Conservation (phyloP, 176 grass and related monocot species). For the Lolium perenne region DNA sequence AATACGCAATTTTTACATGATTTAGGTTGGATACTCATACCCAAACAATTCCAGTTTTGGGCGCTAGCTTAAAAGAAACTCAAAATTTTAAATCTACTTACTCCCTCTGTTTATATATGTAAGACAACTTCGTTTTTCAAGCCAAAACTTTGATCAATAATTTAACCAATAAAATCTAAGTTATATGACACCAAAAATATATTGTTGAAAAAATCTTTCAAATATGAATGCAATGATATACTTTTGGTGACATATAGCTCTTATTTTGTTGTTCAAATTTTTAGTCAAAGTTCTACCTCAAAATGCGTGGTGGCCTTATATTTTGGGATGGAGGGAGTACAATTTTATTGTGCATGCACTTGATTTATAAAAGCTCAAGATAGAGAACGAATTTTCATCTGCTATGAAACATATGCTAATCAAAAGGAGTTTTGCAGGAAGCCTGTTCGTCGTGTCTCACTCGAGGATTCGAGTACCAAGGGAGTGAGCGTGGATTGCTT, state of each 20-base stretch:
- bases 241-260: too few relatives aligned
- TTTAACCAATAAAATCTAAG: too few relatives aligned
- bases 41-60: not conserved
- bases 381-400: slow-evolving; percentile 11
- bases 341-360: slow-evolving; percentile 3
- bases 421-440: slow-evolving; percentile 60
- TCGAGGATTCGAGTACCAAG: slow-evolving; percentile 71
- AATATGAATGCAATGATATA: too few relatives aligned
- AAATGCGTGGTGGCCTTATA: too few relatives aligned
- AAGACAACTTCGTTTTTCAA: too few relatives aligned
- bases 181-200: too few relatives aligned
- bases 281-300: too few relatives aligned
- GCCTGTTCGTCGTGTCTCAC: slow-evolving; percentile 67
- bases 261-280: too few relatives aligned
- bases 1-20: not conserved
- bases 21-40: not conserved
- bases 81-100: not conserved
- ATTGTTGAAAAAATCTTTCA: too few relatives aligned
- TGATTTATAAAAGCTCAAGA: not conserved
- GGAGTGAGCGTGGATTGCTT: slow-evolving; percentile 67
- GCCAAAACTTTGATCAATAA: too few relatives aligned
- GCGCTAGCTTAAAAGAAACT: not conserved
- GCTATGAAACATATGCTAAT: slow-evolving; percentile 14
- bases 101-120: too few relatives aligned
- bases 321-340: not conserved